Evolutionary conservation across 257 asterid species (phyloP), one percentile per base, ranked within the genome.

Genomic region (Rauvolfia tetraphylla): DNA sequence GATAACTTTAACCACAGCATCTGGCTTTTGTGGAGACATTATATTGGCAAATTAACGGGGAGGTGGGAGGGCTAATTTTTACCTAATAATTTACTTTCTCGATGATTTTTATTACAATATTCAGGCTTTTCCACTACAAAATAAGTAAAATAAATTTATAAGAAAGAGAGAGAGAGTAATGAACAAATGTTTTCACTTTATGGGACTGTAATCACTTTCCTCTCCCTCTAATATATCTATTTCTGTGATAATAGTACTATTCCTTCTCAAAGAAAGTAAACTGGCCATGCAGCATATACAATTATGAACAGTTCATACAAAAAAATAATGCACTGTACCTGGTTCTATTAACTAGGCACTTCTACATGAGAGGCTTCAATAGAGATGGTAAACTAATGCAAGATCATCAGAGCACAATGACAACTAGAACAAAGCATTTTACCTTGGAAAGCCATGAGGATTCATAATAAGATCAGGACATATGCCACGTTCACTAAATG

Each of bases 401-500:
- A 54, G 63, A 18, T 34, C 51, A 56, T 5, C 12, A 46, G 71
- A 69, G 49, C 36, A 36, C 25, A 56, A 69, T 34, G 29, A 71
- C 36, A 38, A 22, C 6, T 34, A 0, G 33, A 34, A 41, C 22
- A 70, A 56, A 8, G 71, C 25, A 22, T 61, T 49, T 36, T 80
- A 90, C 98, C 98, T 95, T 1, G 99, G 99, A 89, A 89, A 95
- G 81, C 98, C 99, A 84, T 95, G 99, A 78, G 98, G 99, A 86
- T 95, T 95, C 99, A 95, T 95, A 83, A 95, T 92, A 73, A 95
- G 85, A 85, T 95, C 98, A n/a, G 99, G 99, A 83, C 98, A 92
- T 78, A 92, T 86, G 81, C 99, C 99, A 73, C 96, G 97, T 80
- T 95, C 99, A 63, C 97, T 91, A 75, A 95, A 95, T 38, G 99